A percentile compares a stretch with the other conserved stretches of the same genome.
Conservation (phyloP, 495 filamentous ascomycete species). For the Neurospora sp. region DNA sequence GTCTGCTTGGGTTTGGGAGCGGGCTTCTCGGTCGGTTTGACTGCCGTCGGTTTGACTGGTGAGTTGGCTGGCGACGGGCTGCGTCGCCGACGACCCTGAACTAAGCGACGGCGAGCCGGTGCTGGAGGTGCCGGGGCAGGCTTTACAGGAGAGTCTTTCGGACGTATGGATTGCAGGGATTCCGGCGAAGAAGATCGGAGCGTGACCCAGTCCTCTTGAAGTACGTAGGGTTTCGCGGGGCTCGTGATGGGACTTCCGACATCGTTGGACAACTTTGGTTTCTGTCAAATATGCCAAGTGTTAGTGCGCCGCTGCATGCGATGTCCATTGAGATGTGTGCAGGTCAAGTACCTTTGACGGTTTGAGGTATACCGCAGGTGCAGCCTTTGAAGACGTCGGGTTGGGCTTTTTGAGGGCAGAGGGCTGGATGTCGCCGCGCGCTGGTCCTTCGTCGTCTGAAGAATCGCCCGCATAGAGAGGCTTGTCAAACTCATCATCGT, state of each 20-base stretch:
- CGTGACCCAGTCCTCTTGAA: slow-evolving; percentile 17
- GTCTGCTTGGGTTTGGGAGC: background rate
- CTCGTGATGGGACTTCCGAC: slow-evolving; percentile 13
- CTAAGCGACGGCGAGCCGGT: slow-evolving; percentile 17
- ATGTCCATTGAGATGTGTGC: background rate
- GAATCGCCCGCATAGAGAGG: slow-evolving; percentile 29
- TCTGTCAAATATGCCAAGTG: background rate
- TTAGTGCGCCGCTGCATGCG: background rate
- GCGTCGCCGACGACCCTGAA: slow-evolving; percentile 19
- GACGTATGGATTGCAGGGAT: slow-evolving; percentile 6
- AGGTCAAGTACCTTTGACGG: background rate
- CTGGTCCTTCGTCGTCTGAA: slow-evolving; percentile 33
- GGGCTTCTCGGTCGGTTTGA: slow-evolving; percentile 2
- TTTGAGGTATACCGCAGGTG: background rate
- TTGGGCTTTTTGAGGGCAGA: slow-evolving; percentile 43
- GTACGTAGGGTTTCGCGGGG: slow-evolving; percentile 6
- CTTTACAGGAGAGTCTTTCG: background rate
- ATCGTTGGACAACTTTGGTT: background rate
- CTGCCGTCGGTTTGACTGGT: background rate
- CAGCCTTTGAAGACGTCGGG: background rate
- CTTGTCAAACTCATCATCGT: slow-evolving; percentile 32
- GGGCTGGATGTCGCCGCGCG: slow-evolving; percentile 58
- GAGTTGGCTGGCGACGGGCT: slow-evolving; percentile 9
- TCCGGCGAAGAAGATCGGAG: slow-evolving; percentile 9
- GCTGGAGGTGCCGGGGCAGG: background rate